Evolutionary conservation across 2,329 filamentous ascomycete species (phyloP).

Genomic region (Didymella segeticola): DNA sequence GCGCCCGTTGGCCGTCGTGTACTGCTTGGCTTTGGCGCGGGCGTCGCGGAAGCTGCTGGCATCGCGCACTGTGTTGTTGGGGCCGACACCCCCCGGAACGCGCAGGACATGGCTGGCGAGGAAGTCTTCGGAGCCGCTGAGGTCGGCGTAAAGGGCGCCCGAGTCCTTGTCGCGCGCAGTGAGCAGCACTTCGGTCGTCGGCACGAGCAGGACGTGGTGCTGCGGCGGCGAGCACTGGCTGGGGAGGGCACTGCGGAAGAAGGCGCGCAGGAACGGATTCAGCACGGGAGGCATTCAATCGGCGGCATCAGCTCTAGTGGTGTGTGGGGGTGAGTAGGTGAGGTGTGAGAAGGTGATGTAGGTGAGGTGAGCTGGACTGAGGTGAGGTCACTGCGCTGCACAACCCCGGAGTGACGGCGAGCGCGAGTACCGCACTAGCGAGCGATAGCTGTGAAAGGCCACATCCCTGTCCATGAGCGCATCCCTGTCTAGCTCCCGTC

Average conservation of each 20-base stretch:
- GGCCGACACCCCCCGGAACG: slow-evolving; percentile 65
- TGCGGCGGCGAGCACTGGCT: slow-evolving; percentile 90
- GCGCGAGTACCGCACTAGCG: no score
- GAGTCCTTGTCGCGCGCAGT: slow-evolving; percentile 87
- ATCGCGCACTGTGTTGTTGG: slow-evolving; percentile 58
- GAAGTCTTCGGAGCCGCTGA: slow-evolving; percentile 91
- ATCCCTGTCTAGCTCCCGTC: no score
- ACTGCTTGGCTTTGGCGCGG: slow-evolving; percentile 92
- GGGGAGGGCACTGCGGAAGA: slow-evolving; percentile 94
- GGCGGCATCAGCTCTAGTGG: no score
- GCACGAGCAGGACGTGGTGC: slow-evolving; percentile 92
- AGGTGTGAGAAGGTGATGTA: no score
- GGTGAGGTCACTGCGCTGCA: no score
- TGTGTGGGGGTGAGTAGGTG: no score
- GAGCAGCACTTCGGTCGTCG: slow-evolving; percentile 89
- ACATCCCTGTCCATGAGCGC: no score
- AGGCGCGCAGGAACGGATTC: slow-evolving; percentile 98
- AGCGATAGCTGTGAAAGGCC: no score
- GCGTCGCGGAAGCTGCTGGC: slow-evolving; percentile 73
- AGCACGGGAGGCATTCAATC: slow-evolving; percentile 89
- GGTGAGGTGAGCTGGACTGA: no score
- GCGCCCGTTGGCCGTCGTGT: slow-evolving; percentile 88
- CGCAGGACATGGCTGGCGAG: slow-evolving; percentile 95
- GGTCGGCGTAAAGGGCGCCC: slow-evolving; percentile 76
- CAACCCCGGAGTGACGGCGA: no score